Percentiles rank a stretch among this genome's conserved stretches.
Conservation (phyloP, 345 rosid genomes). For the Psidium guajava region DNA sequence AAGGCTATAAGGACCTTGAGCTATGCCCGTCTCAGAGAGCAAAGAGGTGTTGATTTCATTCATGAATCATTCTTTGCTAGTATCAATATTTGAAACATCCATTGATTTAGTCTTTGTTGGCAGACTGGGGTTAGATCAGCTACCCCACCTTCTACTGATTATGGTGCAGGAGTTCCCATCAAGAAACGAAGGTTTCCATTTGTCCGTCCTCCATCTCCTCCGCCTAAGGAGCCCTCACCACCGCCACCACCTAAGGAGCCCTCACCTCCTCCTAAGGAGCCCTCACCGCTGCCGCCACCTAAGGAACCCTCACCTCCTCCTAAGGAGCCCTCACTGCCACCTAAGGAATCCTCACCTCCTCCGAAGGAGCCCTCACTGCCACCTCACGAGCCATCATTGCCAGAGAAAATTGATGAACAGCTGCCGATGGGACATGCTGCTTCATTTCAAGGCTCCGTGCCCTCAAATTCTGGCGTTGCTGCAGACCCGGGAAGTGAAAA, state of each 20-base stretch:
- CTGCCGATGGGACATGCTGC: constrained; percentile 5
- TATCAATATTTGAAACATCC: not conserved
- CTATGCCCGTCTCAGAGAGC: constrained; percentile 35
- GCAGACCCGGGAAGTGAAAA: not conserved
- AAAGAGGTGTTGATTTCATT: constrained; percentile 39
- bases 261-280: not conserved
- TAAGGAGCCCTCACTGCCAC: not conserved
- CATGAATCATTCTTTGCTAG: not conserved
- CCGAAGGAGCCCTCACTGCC: constrained; percentile 16
- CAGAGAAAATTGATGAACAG: constrained; percentile 4
- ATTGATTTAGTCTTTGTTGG: constrained; percentile 11
- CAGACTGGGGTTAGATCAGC: constrained; percentile 40
- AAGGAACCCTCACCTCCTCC: not conserved
- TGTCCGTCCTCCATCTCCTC: constrained; percentile 31
- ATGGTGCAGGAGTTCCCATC: constrained; percentile 59
- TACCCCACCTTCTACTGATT: constrained; percentile 35
- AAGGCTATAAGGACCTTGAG: constrained; percentile 9
- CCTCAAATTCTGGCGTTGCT: constrained; percentile 4
- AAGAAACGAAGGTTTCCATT: constrained; percentile 69
- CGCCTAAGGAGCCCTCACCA: constrained; percentile 8
- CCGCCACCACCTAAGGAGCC: not conserved
- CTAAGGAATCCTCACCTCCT: not conserved
- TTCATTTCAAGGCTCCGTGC: constrained; percentile 14
- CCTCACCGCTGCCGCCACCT: not conserved
- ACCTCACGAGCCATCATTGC: constrained; percentile 16